Conservation (phyloP, 805 yeast genomes). For the Metschnikowia proteae region DNA sequence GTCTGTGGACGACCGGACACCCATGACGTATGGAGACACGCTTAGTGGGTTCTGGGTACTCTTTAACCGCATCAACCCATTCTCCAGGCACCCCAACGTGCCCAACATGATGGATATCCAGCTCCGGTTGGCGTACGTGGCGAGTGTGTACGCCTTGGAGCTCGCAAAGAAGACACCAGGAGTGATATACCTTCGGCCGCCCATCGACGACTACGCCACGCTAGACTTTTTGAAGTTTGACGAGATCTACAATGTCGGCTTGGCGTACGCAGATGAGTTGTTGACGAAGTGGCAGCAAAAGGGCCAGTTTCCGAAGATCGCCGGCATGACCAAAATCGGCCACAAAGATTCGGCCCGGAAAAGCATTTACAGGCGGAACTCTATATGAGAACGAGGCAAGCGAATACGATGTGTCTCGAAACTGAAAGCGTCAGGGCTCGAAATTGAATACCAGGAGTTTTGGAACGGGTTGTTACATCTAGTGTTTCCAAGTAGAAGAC, state of each 20-base stretch:
- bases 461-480: no score
- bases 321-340: conserved; percentile 38
- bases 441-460: no score
- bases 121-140: conserved; percentile 86
- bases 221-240: conserved; percentile 89
- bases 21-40: conserved; percentile 89
- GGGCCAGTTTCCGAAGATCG: conserved; percentile 58
- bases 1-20: conserved; percentile 85
- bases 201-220: conserved; percentile 88
- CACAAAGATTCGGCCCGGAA: conserved; percentile 8
- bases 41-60: conserved; percentile 90
- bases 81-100: conserved; percentile 78
- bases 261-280: conserved; percentile 60
- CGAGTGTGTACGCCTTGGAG: conserved; percentile 90
- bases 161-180: conserved; percentile 81
- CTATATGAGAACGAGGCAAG: conserved; percentile 7
- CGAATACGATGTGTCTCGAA: background rate
- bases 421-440: background rate
- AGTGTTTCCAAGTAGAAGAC: no score
- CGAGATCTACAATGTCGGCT: conserved; percentile 81
- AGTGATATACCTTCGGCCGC: conserved; percentile 86
- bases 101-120: conserved; percentile 96
- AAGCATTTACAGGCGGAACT: conserved; percentile 15
- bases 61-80: conserved; percentile 83
- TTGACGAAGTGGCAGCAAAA: conserved; percentile 50